Percentiles rank a stretch among this genome's conserved stretches.
phyloP scores from a whole-genome alignment of 1,284 basidiomycete species.

The Naganishia cerealis region DNA sequence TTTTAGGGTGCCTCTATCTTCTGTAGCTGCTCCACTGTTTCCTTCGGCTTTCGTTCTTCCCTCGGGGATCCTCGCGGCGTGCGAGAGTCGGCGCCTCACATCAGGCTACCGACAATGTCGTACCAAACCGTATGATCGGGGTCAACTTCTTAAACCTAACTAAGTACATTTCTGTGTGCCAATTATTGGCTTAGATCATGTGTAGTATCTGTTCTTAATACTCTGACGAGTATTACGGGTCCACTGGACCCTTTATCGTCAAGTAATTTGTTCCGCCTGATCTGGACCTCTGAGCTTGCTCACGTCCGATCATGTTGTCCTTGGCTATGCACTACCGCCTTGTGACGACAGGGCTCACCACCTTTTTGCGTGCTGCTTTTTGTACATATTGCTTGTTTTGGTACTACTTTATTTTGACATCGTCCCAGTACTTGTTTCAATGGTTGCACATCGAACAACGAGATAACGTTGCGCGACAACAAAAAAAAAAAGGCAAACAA shows the following conservation, averaged over 20 bases:
- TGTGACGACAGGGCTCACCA: conserved; percentile 32
- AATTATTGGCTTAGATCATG: conserved; percentile 35
- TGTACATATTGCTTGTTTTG: neutral
- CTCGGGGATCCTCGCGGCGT: too few species aligned
- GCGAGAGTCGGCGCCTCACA: too few species aligned
- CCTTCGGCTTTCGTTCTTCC: too few species aligned
- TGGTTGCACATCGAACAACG: too few species aligned
- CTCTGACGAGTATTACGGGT: conserved; percentile 35
- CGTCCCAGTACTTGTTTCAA: too few species aligned
- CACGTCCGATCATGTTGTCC: conserved; percentile 32
- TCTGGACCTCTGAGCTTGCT: conserved; percentile 33
- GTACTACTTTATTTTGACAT: neutral
- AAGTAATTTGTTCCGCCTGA: conserved; percentile 35
- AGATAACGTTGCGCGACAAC: too few species aligned
- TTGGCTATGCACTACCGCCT: conserved; percentile 33
- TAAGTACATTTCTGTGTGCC: conserved; percentile 35
- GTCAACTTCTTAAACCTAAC: neutral
- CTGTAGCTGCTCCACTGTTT: too few species aligned
- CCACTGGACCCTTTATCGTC: conserved; percentile 33
- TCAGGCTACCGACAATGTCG: too few species aligned
- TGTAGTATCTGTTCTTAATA: conserved; percentile 36
- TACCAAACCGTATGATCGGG: neutral
- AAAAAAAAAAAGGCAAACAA: too few species aligned
- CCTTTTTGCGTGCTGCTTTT: conserved; percentile 18
- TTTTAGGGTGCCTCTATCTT: too few species aligned